Evolutionary conservation across 345 rosid genomes (phyloP).

Genomic region (Euclidium syriacum): DNA sequence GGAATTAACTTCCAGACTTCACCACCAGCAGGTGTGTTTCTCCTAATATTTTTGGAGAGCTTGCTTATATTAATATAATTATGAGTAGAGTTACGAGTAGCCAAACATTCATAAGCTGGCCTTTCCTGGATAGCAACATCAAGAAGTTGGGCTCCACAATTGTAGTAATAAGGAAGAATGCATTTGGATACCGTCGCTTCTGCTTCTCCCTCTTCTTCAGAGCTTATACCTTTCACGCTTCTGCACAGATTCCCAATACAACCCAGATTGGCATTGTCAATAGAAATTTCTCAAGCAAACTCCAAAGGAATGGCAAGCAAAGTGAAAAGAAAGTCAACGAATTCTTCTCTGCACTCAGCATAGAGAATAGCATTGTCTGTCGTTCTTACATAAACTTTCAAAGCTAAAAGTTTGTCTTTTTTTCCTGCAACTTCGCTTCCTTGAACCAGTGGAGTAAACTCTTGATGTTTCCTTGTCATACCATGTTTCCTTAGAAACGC

Average conservation of each 20-base stretch:
- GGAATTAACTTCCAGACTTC: not conserved
- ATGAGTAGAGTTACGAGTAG: not conserved
- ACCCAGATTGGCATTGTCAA: not conserved
- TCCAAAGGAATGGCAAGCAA: constrained; percentile 22
- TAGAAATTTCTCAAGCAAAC: not conserved
- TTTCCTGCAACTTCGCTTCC: not conserved
- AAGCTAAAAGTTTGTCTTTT: too few relatives aligned
- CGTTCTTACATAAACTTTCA: constrained; percentile 1
- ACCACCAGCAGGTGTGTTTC: fast-evolving
- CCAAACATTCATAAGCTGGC: constrained; percentile 2
- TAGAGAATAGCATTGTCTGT: not conserved
- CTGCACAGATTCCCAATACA: constrained; percentile 3
- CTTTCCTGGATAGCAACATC: not conserved
- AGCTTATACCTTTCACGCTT: constrained; percentile 1
- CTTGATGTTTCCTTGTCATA: not conserved
- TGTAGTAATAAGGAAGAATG: not conserved
- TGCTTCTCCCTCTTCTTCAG: not conserved
- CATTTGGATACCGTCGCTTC: not conserved
- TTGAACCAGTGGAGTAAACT: not conserved
- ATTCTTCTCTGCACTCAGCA: constrained; percentile 22
- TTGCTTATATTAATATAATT: not conserved
- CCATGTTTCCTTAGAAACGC: constrained; percentile 13
- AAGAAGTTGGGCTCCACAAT: not conserved
- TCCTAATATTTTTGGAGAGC: not conserved
- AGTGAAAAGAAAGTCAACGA: constrained; percentile 14